Evolutionary conservation across 2,329 filamentous ascomycete species (phyloP).

Genomic region (Claviceps lovelessii): DNA sequence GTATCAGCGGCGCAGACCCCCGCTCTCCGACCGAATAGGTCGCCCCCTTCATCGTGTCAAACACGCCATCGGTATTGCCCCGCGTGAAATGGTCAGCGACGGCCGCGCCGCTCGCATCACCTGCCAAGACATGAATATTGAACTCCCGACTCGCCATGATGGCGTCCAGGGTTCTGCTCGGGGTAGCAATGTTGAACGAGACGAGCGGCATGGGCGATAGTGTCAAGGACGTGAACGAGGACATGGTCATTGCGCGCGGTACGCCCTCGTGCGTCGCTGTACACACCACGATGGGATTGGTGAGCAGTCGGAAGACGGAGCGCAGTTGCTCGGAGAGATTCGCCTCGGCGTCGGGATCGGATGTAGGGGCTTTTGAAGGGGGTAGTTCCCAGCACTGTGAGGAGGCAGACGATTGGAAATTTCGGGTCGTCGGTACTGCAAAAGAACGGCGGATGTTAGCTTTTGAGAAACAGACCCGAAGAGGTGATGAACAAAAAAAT

Average conservation of each 20-base stretch:
- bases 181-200: constrained; percentile 42
- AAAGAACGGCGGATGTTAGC: not conserved
- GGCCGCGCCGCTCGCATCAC: constrained; percentile 30
- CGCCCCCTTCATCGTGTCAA: constrained; percentile 13
- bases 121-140: constrained; percentile 40
- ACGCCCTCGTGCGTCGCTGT: constrained; percentile 26
- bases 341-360: constrained; percentile 18
- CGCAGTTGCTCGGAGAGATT: constrained; percentile 34
- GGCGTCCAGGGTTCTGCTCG: constrained; percentile 41
- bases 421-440: not conserved
- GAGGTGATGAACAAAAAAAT: not conserved
- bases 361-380: constrained; percentile 19
- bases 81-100: constrained; percentile 38
- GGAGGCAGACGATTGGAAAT: constrained; percentile 8
- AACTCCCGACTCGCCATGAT: constrained; percentile 30
- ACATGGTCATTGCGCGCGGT: constrained; percentile 43
- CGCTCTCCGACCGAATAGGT: constrained; percentile 8
- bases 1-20: constrained; percentile 26
- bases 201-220: constrained; percentile 37
- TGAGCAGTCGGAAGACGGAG: constrained; percentile 37
- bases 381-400: constrained; percentile 16
- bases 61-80: constrained; percentile 29
- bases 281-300: constrained; percentile 42
- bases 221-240: constrained; percentile 42
- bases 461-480: not conserved